A percentile compares a stretch with the other conserved stretches of the same genome.
Evolutionary conservation across 306 rosid species (phyloP).

Genomic region (Sechiopsis laciniata): DNA sequence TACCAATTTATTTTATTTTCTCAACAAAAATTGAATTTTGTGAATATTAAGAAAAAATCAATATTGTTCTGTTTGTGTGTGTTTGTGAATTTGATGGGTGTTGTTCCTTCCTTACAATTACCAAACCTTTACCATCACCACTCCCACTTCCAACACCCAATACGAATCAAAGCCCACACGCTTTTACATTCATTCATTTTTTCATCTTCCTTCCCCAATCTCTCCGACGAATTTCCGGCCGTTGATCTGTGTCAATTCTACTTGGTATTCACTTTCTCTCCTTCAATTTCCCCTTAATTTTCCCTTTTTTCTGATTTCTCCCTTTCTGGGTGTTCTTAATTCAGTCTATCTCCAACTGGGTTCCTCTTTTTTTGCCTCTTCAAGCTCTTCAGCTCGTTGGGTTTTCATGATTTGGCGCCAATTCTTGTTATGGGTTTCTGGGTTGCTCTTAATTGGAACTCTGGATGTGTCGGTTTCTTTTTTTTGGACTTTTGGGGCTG

Average conservation of each 20-base stretch:
- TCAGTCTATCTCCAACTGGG: conserved; percentile 12
- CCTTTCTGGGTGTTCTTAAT: background rate
- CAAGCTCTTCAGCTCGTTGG: background rate
- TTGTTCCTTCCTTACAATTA: background rate
- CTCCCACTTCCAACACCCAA: conserved; percentile 18
- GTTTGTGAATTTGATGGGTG: conserved; percentile 9
- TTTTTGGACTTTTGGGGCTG: conserved; percentile 51
- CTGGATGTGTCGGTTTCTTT: conserved; percentile 42
- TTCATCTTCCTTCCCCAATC: background rate
- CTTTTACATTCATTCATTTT: conserved; percentile 20
- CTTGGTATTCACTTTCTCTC: conserved; percentile 6
- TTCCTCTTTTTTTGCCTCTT: background rate
- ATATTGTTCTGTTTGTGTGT: background rate
- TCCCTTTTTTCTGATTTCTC: background rate
- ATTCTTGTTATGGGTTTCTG: conserved; percentile 34
- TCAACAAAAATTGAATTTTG: too few species aligned
- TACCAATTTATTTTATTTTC: too few species aligned
- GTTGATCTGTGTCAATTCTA: conserved; percentile 9
- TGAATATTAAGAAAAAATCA: too few species aligned
- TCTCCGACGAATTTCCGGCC: conserved; percentile 13
- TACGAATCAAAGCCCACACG: conserved; percentile 22
- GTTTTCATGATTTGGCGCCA: conserved; percentile 22
- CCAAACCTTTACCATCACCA: conserved; percentile 24
- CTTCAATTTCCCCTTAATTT: background rate
- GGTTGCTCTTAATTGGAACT: conserved; percentile 43